phyloP scores from a whole-genome alignment of 768 basidiomycete genomes.

The Auricularia auricula-judae region DNA sequence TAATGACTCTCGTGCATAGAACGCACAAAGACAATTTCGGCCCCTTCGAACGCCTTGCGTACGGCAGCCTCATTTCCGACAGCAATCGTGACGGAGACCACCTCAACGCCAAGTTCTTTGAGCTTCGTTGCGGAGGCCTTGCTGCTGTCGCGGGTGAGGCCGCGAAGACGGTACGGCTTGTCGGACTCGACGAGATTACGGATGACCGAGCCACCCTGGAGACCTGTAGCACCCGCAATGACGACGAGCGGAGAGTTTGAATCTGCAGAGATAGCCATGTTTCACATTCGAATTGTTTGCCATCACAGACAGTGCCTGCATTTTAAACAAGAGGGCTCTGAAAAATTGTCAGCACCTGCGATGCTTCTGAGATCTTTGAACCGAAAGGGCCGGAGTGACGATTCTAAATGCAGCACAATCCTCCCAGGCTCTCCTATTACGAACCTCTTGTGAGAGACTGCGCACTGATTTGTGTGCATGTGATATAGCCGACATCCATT shows the following conservation, averaged over 20 bases:
- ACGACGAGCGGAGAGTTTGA: conserved; percentile 11
- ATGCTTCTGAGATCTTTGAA: too few species aligned
- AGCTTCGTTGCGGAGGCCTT: conserved; percentile 17
- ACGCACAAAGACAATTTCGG: neutral
- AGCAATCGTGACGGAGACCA: conserved; percentile 10
- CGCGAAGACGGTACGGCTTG: conserved; percentile 21
- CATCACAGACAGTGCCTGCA: too few species aligned
- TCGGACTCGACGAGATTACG: conserved; percentile 20
- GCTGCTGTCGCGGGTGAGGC: conserved; percentile 20
- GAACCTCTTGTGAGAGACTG: too few species aligned
- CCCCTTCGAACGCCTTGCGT: neutral
- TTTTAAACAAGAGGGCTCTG: too few species aligned
- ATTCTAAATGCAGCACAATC: too few species aligned
- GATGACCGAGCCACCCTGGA: conserved; percentile 22
- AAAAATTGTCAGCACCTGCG: too few species aligned
- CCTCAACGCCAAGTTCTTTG: conserved; percentile 13
- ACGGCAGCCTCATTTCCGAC: neutral
- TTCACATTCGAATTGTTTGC: too few species aligned
- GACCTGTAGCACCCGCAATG: conserved; percentile 27
- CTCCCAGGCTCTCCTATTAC: too few species aligned
- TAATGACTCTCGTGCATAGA: neutral
- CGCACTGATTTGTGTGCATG: too few species aligned
- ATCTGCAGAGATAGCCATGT: neutral
- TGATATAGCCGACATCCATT: too few species aligned
- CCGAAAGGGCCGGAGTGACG: too few species aligned